These are phyloP conservation scores for Metarhizium brunneum DNA, from an alignment of 2,329 filamentous ascomycete species.

Conservation along the genomic window DNA sequence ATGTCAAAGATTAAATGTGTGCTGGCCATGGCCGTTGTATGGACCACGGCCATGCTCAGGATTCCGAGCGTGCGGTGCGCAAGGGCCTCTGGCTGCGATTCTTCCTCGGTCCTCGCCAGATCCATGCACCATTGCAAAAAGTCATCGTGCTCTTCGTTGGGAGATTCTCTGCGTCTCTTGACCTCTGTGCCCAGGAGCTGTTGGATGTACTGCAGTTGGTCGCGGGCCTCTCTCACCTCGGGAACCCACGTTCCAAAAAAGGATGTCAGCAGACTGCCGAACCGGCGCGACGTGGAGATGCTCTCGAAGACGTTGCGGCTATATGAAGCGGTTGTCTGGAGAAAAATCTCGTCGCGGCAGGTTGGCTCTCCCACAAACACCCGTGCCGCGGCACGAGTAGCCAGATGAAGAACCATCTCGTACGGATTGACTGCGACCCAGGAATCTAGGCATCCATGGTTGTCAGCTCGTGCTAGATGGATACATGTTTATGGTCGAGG, in stretches of 20 bases:
- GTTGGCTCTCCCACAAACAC: conserved; percentile 9
- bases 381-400: conserved; percentile 8
- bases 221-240: conserved; percentile 5
- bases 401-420: conserved; percentile 7
- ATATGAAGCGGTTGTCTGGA: conserved; percentile 8
- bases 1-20: conserved; percentile 12
- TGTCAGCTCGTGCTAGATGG: too few relatives aligned
- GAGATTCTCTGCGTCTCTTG: neutral
- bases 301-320: conserved; percentile 10
- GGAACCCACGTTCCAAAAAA: conserved; percentile 2
- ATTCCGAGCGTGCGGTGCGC: conserved; percentile 10
- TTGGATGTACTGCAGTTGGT: conserved; percentile 8
- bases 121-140: conserved; percentile 12
- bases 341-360: conserved; percentile 8
- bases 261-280: conserved; percentile 2
- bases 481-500: too few relatives aligned
- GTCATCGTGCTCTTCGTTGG: conserved; percentile 8
- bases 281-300: conserved; percentile 7
- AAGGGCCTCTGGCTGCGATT: conserved; percentile 5
- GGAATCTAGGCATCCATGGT: neutral
- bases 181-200: conserved; percentile 7
- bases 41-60: conserved; percentile 11
- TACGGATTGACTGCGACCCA: conserved; percentile 7
- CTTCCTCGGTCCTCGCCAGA: conserved; percentile 7
- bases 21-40: conserved; percentile 11